Conservation (phyloP, 805 yeast species). For the Hanseniaspora guilliermondii region DNA sequence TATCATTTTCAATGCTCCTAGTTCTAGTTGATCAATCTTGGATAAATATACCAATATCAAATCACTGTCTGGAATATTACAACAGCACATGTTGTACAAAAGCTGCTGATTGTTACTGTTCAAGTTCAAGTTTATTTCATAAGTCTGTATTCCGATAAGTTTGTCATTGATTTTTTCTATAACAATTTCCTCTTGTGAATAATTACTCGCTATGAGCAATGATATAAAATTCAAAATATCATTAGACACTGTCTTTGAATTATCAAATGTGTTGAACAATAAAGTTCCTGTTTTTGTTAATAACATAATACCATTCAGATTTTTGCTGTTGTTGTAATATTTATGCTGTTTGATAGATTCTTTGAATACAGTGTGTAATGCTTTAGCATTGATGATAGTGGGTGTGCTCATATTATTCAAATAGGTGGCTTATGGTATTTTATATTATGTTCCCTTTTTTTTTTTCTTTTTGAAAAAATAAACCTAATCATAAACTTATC, state of each 20-base stretch:
- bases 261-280: background rate
- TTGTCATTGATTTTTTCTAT: background rate
- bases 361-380: background rate
- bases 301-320: background rate
- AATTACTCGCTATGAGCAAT: constrained; percentile 9
- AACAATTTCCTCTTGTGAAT: constrained; percentile 10
- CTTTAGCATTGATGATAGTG: background rate
- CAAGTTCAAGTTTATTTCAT: constrained; percentile 8
- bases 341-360: background rate
- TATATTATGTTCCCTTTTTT: no score
- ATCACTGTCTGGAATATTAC: constrained; percentile 10
- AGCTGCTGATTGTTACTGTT: background rate
- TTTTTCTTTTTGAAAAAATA: background rate
- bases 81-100: constrained; percentile 11
- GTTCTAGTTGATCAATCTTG: constrained; percentile 10
- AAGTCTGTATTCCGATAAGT: constrained; percentile 1
- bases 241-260: background rate
- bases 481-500: no score
- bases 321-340: background rate
- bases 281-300: constrained; percentile 1
- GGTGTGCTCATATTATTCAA: background rate
- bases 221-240: constrained; percentile 6
- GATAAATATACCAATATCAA: constrained; percentile 8
- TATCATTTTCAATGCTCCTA: constrained; percentile 6
- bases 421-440: background rate